Percentiles rank a stretch among this genome's conserved stretches.
Conservation (phyloP, 1,284 basidiomycete species). For the Leucoagaricus sp. region DNA sequence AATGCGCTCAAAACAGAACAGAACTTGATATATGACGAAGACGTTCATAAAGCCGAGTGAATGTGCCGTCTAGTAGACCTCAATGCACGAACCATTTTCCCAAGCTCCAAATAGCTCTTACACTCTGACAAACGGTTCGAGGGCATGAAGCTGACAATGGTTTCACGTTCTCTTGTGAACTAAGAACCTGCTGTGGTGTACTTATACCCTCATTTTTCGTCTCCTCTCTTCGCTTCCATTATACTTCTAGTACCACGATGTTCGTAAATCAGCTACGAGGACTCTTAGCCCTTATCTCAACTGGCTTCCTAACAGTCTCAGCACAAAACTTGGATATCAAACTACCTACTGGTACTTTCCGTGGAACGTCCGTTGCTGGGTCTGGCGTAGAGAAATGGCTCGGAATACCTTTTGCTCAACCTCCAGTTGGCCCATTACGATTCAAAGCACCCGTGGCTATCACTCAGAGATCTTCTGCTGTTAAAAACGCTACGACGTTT, state of each 20-base stretch:
- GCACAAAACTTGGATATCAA: slow-evolving; percentile 34
- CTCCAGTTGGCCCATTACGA: slow-evolving; percentile 54
- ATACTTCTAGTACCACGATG: not conserved
- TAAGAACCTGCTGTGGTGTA: not conserved
- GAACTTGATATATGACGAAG: too few species aligned
- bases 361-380: slow-evolving; percentile 35
- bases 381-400: slow-evolving; percentile 27
- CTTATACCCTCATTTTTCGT: not conserved
- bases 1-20: not conserved
- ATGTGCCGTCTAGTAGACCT: too few species aligned
- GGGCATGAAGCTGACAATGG: too few species aligned
- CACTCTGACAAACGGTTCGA: not conserved
- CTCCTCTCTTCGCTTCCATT: not conserved
- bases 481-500: slow-evolving; percentile 50
- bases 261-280: not conserved
- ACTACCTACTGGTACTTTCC: slow-evolving; percentile 47
- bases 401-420: slow-evolving; percentile 68
- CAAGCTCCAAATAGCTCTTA: too few species aligned
- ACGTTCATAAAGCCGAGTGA: too few species aligned
- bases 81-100: too few species aligned
- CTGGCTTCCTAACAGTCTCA: slow-evolving; percentile 15
- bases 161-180: too few species aligned
- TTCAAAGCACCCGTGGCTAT: slow-evolving; percentile 64
- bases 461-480: slow-evolving; percentile 27
- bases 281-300: not conserved